Evolutionary conservation across 106 monocot species (phyloP), one percentile per base, ranked within the genome.

Genomic region (Agapanthus africanus): DNA sequence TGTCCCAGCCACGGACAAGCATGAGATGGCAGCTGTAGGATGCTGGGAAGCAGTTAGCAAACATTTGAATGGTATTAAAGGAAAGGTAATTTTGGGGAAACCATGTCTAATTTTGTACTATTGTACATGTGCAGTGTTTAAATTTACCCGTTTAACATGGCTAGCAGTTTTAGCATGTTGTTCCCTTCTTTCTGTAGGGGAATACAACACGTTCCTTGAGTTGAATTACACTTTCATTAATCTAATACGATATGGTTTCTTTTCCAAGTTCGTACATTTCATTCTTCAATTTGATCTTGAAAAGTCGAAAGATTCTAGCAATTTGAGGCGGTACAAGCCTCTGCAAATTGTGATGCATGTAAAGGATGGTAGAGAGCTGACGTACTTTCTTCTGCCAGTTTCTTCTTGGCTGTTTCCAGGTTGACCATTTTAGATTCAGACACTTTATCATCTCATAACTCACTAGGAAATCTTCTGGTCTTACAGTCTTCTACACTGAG

Each of bases 31-130:
- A 59, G 71, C 68, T 49, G 52, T 74, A 36, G 73, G 54, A 50
- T 50, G 33, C 68, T 74, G 52, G 35, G 54, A 77, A 26, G 59
- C 66, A 37, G 73, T 67, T 73, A 75, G 57, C 66, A 56, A 66
- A 23, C 73, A 66, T 73, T 75, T 62, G 70, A 78, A 73, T 70
- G 66, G 69, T 81, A 70, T 67, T 76, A 73, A 84, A 76, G 70
- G 68, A 70, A 78, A 84, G 83, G 83, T 81, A 84, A 81, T 68
- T 78, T 68, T 78, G 54, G 62, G 79, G 73, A 73, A 72, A 59
- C 65, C 66, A 75, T 69, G 66, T 42, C 50, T 74, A 60, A 39
- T 54, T 39, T 74, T 80, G 77, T 73, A 73, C 65, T 37, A 47
- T 2, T 76, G 73, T 70, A 76, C 19, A 40, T 79, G 73, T 76